Conservation (phyloP, 345 rosid genomes). For the Rubroshorea leprosula region DNA sequence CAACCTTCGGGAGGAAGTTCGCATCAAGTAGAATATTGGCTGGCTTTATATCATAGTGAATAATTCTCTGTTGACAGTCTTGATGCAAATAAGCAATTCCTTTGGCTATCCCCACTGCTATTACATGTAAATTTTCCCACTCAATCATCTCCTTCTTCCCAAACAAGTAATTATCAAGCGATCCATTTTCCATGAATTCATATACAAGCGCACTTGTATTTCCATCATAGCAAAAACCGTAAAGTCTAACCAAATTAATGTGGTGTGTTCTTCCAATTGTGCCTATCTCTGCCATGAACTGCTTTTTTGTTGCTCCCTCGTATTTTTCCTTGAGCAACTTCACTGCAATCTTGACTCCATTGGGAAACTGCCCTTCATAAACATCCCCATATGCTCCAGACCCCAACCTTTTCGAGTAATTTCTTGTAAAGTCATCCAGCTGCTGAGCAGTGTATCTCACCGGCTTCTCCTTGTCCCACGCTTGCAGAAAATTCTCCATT, state of each 20-base stretch:
- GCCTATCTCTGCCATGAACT: constrained; percentile 35
- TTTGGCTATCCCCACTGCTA: constrained; percentile 47
- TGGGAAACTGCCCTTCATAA: too few species aligned
- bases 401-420: too few species aligned
- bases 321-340: too few species aligned
- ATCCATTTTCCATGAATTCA: constrained; percentile 41
- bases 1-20: too few species aligned
- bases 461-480: too few species aligned
- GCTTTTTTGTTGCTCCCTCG: too few species aligned
- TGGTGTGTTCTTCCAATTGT: constrained; percentile 38
- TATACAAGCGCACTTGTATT: constrained; percentile 24
- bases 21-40: constrained; percentile 49
- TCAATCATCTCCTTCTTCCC: constrained; percentile 26
- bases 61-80: constrained; percentile 49
- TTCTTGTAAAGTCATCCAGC: too few species aligned
- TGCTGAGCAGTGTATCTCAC: too few species aligned
- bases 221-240: constrained; percentile 29
- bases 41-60: constrained; percentile 52
- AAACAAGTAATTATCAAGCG: too few species aligned
- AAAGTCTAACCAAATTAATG: constrained; percentile 25
- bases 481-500: too few species aligned
- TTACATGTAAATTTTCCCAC: constrained; percentile 45
- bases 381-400: too few species aligned
- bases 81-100: constrained; percentile 58
- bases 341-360: too few species aligned